phyloP scores from a whole-genome alignment of 129 eudicot genomes.

The Flaveria bidentis region DNA sequence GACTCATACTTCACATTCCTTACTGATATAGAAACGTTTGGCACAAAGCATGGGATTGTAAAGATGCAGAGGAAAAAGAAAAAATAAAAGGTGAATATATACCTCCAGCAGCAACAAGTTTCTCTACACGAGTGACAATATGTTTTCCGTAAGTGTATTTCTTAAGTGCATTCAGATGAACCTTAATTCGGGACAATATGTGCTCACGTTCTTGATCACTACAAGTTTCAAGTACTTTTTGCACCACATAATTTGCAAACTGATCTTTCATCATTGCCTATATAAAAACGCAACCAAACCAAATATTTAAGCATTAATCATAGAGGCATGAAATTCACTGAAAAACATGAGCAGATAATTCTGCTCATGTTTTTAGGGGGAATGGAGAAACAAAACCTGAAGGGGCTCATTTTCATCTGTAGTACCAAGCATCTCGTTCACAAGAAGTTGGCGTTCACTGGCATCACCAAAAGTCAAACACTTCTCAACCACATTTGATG shows the following conservation, averaged over 20 bases:
- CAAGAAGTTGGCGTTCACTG: slow-evolving; percentile 65
- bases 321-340: not conserved
- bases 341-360: not conserved
- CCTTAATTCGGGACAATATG: slow-evolving; percentile 82
- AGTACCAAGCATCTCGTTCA: slow-evolving; percentile 78
- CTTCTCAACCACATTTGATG: slow-evolving; percentile 88
- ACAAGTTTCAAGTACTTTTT: slow-evolving; percentile 95
- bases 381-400: slow-evolving; percentile 50
- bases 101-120: slow-evolving; percentile 98
- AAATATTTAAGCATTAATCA: not conserved
- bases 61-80: not conserved
- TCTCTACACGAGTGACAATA: slow-evolving; percentile 97
- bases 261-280: slow-evolving; percentile 99
- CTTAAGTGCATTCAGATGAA: slow-evolving; percentile 90
- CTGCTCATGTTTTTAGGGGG: not conserved
- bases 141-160: slow-evolving; percentile 97
- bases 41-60: not conserved
- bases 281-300: not conserved
- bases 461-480: slow-evolving; percentile 80
- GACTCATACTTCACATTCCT: not conserved
- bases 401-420: slow-evolving; percentile 94
- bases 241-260: slow-evolving; percentile 95
- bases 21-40: too few relatives aligned
- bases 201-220: slow-evolving; percentile 92
- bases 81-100: not conserved